Percentiles rank a stretch among this genome's conserved stretches.
Conservation (phyloP, 2,329 filamentous ascomycete genomes). For the Leptoxyphium fumago region DNA sequence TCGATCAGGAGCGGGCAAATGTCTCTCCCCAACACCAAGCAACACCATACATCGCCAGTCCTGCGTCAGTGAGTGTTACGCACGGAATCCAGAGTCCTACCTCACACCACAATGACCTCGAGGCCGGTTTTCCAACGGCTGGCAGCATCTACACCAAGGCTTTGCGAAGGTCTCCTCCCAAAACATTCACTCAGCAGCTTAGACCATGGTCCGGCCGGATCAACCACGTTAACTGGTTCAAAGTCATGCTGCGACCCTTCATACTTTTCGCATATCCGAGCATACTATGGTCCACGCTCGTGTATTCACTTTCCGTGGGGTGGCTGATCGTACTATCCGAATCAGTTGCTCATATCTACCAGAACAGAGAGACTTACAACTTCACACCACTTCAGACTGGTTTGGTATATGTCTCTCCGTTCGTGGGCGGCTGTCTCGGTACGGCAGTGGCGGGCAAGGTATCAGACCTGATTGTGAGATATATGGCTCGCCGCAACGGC, state of each 20-base stretch:
- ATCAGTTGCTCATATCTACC: slow-evolving; percentile 67
- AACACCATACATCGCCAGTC: neutral
- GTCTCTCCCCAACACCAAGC: neutral
- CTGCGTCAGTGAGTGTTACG: neutral
- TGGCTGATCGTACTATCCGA: slow-evolving; percentile 95
- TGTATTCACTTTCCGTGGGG: slow-evolving; percentile 79
- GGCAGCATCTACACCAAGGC: slow-evolving; percentile 49
- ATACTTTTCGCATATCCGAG: slow-evolving; percentile 77
- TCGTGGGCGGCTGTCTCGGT: slow-evolving; percentile 77
- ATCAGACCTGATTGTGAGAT: slow-evolving; percentile 70
- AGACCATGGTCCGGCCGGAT: slow-evolving; percentile 66
- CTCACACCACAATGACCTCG: neutral
- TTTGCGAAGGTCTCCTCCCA: slow-evolving; percentile 50
- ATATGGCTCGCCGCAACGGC: slow-evolving; percentile 73
- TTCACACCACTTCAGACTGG: slow-evolving; percentile 72
- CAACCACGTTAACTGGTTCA: slow-evolving; percentile 62
- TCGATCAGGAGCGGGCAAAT: neutral
- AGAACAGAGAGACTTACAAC: slow-evolving; percentile 53
- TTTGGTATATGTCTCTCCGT: slow-evolving; percentile 78
- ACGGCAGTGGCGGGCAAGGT: slow-evolving; percentile 81
- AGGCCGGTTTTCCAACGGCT: neutral
- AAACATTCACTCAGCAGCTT: slow-evolving; percentile 61
- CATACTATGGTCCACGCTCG: slow-evolving; percentile 72
- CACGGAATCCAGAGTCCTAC: slow-evolving; percentile 3
- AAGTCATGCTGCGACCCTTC: slow-evolving; percentile 64